Percentiles rank a stretch among this genome's conserved stretches.
phyloP scores from a whole-genome alignment of 768 basidiomycete genomes.

The Tulasnella sp. region DNA sequence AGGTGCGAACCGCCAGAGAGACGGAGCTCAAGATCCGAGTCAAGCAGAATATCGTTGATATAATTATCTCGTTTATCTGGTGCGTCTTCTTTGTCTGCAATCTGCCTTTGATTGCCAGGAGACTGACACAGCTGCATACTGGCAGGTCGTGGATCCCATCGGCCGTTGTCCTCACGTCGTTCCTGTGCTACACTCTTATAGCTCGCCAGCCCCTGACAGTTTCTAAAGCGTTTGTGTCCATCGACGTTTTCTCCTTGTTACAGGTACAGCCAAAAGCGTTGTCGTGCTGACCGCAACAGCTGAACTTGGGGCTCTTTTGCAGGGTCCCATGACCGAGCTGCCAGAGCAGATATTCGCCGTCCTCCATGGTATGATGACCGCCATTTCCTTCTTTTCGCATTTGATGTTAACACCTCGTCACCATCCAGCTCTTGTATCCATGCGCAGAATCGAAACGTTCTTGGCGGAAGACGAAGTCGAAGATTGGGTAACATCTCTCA shows the following conservation, averaged over 20 bases:
- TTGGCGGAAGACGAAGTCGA: constrained; percentile 72
- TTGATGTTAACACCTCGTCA: constrained; percentile 16
- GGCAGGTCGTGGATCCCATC: constrained; percentile 69
- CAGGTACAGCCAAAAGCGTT: constrained; percentile 37
- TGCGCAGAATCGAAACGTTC: constrained; percentile 75
- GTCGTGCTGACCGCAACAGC: neutral
- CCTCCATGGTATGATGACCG: constrained; percentile 49
- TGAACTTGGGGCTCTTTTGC: neutral
- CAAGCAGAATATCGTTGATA: constrained; percentile 49
- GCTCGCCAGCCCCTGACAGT: constrained; percentile 66
- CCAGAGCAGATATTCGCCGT: constrained; percentile 63
- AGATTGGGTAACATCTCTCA: constrained; percentile 69
- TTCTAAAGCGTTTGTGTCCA: constrained; percentile 74
- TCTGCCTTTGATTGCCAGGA: neutral
- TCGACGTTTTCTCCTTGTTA: constrained; percentile 70
- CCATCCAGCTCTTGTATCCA: constrained; percentile 63
- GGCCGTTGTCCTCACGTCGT: constrained; percentile 59
- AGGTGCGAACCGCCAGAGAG: constrained; percentile 53
- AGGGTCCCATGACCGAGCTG: constrained; percentile 58
- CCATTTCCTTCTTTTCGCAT: neutral
- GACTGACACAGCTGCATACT: neutral
- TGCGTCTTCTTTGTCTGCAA: constrained; percentile 36
- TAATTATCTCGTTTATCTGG: constrained; percentile 54
- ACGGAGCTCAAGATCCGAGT: constrained; percentile 65
- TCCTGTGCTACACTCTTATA: constrained; percentile 62